Conservation (phyloP, 2,329 filamentous ascomycete species). For the Zasmidium cellare region DNA sequence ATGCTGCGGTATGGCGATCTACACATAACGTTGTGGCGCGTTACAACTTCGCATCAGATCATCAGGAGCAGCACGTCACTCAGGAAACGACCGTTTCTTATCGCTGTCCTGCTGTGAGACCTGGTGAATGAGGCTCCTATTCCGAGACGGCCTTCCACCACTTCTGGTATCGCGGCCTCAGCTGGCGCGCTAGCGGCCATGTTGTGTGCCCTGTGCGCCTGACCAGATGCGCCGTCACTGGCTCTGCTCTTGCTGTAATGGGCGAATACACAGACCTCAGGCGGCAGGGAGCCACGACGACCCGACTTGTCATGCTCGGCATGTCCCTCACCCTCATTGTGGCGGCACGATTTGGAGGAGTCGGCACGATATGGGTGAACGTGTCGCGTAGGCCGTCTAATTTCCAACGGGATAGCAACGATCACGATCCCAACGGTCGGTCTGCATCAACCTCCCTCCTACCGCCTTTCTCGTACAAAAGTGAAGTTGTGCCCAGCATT, state of each 20-base stretch:
- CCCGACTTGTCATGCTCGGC: background rate
- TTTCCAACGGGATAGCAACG: conserved; percentile 2
- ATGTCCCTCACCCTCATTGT: background rate
- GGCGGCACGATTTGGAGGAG: background rate
- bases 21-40: background rate
- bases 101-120: background rate
- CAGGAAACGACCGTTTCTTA: background rate
- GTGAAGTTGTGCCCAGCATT: conserved; percentile 4
- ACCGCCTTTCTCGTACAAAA: background rate
- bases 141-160: background rate
- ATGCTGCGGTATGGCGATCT: background rate
- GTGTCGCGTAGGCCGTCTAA: conserved; percentile 4
- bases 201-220: background rate
- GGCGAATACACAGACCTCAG: background rate
- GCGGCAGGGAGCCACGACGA: background rate
- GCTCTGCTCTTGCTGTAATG: background rate
- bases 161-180: background rate
- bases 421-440: conserved; percentile 3
- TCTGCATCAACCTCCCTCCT: background rate
- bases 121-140: background rate
- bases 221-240: background rate
- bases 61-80: background rate
- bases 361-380: background rate
- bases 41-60: background rate
- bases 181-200: background rate